These are phyloP conservation scores for Gastrodia elata DNA, from an alignment of 106 monocot genomes.

Conservation along the genomic window DNA sequence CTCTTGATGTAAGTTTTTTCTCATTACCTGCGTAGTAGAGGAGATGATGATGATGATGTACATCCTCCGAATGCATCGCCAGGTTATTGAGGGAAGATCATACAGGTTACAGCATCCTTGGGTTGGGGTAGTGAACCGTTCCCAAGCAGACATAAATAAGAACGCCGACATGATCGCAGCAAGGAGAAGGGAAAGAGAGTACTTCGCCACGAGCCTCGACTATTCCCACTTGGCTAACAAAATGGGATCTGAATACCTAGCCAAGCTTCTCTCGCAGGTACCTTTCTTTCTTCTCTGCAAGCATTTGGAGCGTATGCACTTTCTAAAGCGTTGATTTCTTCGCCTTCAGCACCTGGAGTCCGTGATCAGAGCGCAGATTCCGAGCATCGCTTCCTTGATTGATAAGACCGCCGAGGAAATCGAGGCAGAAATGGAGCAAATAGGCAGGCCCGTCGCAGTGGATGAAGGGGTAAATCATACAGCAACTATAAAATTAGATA, in stretches of 20 bases:
- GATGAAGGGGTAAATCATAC: slow-evolving; percentile 76
- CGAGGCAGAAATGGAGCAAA: slow-evolving; percentile 54
- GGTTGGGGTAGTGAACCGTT: slow-evolving; percentile 85
- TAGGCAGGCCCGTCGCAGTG: slow-evolving; percentile 55
- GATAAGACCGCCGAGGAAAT: slow-evolving; percentile 63
- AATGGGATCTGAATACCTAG: slow-evolving; percentile 90
- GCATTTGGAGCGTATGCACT: not conserved
- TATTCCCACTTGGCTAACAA: slow-evolving; percentile 75
- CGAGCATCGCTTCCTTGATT: slow-evolving; percentile 58
- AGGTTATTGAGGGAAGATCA: slow-evolving; percentile 88
- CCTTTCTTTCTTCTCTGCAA: not conserved
- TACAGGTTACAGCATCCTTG: slow-evolving; percentile 61
- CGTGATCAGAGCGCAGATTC: slow-evolving; percentile 59
- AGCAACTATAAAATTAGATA: too few relatives aligned
- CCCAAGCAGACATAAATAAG: slow-evolving; percentile 79
- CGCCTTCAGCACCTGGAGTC: slow-evolving; percentile 57
- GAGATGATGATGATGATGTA: not conserved
- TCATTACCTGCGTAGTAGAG: not conserved
- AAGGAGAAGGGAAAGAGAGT: slow-evolving; percentile 59
- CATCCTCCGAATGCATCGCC: not conserved
- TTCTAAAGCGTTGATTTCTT: slow-evolving; percentile 9
- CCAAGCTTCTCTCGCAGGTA: slow-evolving; percentile 70
- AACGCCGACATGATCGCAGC: slow-evolving; percentile 70
- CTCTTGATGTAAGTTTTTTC: slow-evolving; percentile 52
- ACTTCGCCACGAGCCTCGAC: slow-evolving; percentile 58